These are phyloP conservation scores for Russula abietina DNA, from an alignment of 768 basidiomycete genomes.

Conservation along the genomic window DNA sequence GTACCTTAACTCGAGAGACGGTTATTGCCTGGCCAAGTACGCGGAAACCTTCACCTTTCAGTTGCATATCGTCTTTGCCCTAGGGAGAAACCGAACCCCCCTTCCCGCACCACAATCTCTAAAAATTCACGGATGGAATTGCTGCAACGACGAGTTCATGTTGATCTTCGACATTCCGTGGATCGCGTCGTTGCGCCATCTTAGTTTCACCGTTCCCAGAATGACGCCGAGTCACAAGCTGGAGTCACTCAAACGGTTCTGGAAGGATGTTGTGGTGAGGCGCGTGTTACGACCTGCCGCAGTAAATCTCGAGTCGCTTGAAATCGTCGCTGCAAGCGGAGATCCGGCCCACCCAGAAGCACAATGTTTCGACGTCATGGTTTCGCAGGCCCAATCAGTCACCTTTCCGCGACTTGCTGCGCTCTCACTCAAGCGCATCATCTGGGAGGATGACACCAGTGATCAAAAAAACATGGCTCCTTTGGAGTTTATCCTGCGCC, in stretches of 20 bases:
- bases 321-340: background rate
- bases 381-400: background rate
- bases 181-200: background rate
- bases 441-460: background rate
- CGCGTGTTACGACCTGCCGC: background rate
- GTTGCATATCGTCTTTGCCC: too few species aligned
- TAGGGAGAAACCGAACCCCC: too few species aligned
- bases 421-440: background rate
- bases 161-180: too few species aligned
- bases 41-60: too few species aligned
- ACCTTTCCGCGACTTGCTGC: background rate
- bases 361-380: background rate
- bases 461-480: background rate
- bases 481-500: too few species aligned
- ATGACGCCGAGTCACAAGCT: background rate
- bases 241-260: background rate
- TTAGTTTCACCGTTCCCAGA: background rate
- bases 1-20: too few species aligned
- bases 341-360: too few species aligned
- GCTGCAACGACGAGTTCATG: too few species aligned
- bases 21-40: too few species aligned
- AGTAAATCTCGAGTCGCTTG: background rate
- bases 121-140: too few species aligned
- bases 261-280: background rate
- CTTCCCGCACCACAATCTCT: too few species aligned